These are phyloP conservation scores for Phytophthora agathidicida DNA, from an alignment of 352 stramenopile species.

Conservation along the genomic window DNA sequence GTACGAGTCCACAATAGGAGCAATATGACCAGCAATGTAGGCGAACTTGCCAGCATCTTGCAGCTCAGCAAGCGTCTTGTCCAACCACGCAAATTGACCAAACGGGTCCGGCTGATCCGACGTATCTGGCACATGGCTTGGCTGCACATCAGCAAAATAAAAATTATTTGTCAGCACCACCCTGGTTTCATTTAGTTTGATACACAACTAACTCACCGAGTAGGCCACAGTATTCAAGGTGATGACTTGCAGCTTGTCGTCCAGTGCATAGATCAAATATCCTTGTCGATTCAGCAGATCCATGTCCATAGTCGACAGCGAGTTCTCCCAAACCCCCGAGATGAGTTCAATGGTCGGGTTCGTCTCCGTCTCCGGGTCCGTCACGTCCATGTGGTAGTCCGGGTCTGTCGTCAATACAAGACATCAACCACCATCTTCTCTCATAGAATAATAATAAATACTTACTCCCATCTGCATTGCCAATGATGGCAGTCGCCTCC, in stretches of 20 bases:
- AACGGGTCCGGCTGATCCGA: conserved; percentile 83
- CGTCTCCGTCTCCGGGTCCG: conserved; percentile 46
- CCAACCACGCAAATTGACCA: conserved; percentile 91
- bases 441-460: background rate
- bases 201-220: conserved; percentile 48
- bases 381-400: conserved; percentile 88
- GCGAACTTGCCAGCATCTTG: conserved; percentile 59
- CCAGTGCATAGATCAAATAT: conserved; percentile 70
- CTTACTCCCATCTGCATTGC: conserved; percentile 81
- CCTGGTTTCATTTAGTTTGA: background rate
- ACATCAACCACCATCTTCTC: conserved; percentile 4
- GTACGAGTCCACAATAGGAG: conserved; percentile 92
- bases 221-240: conserved; percentile 89
- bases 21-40: conserved; percentile 92
- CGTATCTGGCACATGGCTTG: conserved; percentile 78
- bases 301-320: conserved; percentile 61
- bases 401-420: conserved; percentile 44
- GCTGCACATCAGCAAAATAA: conserved; percentile 38
- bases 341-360: conserved; percentile 78
- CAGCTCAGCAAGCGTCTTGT: conserved; percentile 67
- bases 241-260: conserved; percentile 69
- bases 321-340: conserved; percentile 62
- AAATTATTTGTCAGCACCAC: conserved; percentile 3
- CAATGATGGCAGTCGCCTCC: conserved; percentile 78
- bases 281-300: conserved; percentile 67